Conservation (phyloP, 768 basidiomycete genomes). For the Boletus tylopilopsis region DNA sequence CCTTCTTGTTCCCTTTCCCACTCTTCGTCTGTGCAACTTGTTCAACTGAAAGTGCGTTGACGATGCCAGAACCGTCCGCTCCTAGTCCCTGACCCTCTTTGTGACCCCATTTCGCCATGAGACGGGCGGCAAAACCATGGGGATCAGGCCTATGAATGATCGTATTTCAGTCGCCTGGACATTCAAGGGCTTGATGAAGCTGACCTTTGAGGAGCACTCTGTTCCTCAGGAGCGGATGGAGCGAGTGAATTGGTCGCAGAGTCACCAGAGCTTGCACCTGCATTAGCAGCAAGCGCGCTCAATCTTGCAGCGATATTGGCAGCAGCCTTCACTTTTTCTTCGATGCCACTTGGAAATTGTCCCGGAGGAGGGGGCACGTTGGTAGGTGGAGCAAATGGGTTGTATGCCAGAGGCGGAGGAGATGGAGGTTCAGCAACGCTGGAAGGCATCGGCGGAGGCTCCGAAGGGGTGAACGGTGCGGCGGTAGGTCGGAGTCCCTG, state of each 20-base stretch:
- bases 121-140: slow-evolving; percentile 73
- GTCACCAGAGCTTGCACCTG: slow-evolving; percentile 23
- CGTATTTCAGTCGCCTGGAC: neutral
- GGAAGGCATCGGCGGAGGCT: slow-evolving; percentile 22
- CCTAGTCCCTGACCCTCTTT: slow-evolving; percentile 93
- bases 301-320: slow-evolving; percentile 80
- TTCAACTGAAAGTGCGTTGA: slow-evolving; percentile 85
- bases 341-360: slow-evolving; percentile 41
- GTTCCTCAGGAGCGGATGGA: slow-evolving; percentile 31
- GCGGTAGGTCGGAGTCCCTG: slow-evolving; percentile 32
- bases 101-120: slow-evolving; percentile 98
- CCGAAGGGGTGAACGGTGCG: slow-evolving; percentile 26
- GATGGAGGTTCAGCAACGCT: slow-evolving; percentile 32
- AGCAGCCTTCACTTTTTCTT: slow-evolving; percentile 71
- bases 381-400: slow-evolving; percentile 64
- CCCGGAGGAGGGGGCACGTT: slow-evolving; percentile 59
- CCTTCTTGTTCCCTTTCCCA: slow-evolving; percentile 37
- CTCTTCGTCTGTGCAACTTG: slow-evolving; percentile 40
- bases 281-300: slow-evolving; percentile 46
- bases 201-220: slow-evolving; percentile 17
- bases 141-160: slow-evolving; percentile 47
- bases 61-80: slow-evolving; percentile 77
- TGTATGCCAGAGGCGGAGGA: slow-evolving; percentile 57
- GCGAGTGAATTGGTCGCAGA: slow-evolving; percentile 23
- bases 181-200: neutral